A percentile compares a stretch with the other conserved stretches of the same genome.
These are phyloP conservation scores for Candolleomyces efflorescens DNA, from an alignment of 768 basidiomycete genomes.

Conservation along the genomic window DNA sequence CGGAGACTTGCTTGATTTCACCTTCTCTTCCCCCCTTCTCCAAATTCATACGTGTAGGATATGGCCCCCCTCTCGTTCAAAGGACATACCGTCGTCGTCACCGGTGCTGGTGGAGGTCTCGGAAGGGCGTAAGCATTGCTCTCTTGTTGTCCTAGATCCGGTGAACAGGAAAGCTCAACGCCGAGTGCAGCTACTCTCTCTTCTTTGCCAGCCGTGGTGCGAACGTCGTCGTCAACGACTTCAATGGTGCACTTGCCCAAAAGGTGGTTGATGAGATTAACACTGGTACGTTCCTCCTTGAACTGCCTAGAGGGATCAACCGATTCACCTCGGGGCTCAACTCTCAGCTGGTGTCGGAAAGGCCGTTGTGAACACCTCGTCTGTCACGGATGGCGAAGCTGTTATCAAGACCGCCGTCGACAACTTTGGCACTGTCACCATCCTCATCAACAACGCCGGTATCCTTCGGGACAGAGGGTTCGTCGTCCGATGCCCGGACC, in stretches of 20 bases:
- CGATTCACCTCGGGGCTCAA: not conserved
- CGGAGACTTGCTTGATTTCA: not conserved
- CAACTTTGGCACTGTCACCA: constrained; percentile 78
- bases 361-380: constrained; percentile 83
- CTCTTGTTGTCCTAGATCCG: not conserved
- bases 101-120: constrained; percentile 93
- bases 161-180: not conserved
- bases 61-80: constrained; percentile 69
- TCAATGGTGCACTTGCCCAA: constrained; percentile 83
- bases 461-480: constrained; percentile 81
- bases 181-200: constrained; percentile 66
- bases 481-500: not conserved
- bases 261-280: constrained; percentile 89
- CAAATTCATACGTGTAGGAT: constrained; percentile 4
- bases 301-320: not conserved
- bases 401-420: constrained; percentile 86
- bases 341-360: constrained; percentile 78
- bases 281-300: constrained; percentile 46
- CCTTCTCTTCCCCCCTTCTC: constrained; percentile 4
- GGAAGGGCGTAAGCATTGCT: constrained; percentile 72
- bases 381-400: constrained; percentile 79
- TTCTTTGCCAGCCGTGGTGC: constrained; percentile 93
- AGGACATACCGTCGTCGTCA: constrained; percentile 89
- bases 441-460: constrained; percentile 95
- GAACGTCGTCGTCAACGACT: constrained; percentile 93